phyloP scores from a whole-genome alignment of 805 yeast genomes.

The Brettanomyces bruxellensis region DNA sequence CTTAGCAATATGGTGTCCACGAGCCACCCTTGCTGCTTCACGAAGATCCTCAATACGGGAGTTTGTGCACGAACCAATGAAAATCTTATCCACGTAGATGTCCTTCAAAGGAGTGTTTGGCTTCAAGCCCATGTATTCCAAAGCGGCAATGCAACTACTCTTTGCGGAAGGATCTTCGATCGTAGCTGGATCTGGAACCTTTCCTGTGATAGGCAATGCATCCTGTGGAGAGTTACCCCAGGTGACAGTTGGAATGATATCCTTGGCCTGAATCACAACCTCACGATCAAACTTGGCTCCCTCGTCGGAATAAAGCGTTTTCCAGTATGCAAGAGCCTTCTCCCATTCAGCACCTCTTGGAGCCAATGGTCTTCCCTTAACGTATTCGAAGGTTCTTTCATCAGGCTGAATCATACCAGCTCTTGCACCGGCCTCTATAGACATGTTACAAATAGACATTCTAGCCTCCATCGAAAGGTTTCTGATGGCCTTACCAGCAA shows the following conservation, averaged over 20 bases:
- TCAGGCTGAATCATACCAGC: conserved; percentile 99
- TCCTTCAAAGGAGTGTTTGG: conserved; percentile 74
- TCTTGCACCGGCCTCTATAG: conserved; percentile 98
- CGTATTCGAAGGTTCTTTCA: conserved; percentile 75
- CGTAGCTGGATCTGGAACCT: conserved; percentile 83
- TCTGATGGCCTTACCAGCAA: conserved; percentile 92
- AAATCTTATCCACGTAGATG: conserved; percentile 83
- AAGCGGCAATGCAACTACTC: conserved; percentile 84
- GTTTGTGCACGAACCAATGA: conserved; percentile 97
- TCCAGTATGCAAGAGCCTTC: conserved; percentile 89
- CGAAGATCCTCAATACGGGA: conserved; percentile 95
- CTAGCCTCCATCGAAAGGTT: conserved; percentile 92
- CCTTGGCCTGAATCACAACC: conserved; percentile 70
- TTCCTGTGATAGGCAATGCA: conserved; percentile 87
- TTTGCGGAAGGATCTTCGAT: conserved; percentile 64
- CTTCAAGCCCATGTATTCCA: conserved; percentile 82
- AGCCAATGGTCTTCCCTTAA: conserved; percentile 90
- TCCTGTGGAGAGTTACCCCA: conserved; percentile 99
- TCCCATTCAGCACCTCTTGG: conserved; percentile 95
- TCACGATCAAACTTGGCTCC: conserved; percentile 87
- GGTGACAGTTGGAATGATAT: conserved; percentile 90
- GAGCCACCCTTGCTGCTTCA: conserved; percentile 88
- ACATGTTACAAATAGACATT: conserved; percentile 99
- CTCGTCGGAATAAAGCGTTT: conserved; percentile 74
- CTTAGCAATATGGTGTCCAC: conserved; percentile 80